Conservation (phyloP, 306 rosid species). For the Vicia faba region DNA sequence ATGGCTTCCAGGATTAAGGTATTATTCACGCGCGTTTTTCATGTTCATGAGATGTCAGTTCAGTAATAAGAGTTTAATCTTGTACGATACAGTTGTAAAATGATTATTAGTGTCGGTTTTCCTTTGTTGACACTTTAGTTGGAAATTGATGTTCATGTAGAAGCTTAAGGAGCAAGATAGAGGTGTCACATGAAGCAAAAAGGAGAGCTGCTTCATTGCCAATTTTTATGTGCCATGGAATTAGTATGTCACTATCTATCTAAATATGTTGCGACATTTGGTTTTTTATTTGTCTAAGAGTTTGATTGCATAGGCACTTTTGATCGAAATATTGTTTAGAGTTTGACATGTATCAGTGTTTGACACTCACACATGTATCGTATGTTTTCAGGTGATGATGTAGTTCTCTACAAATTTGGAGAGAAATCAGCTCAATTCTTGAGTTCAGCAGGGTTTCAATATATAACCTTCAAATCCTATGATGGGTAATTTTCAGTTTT, state of each 20-base stretch:
- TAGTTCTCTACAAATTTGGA: constrained; percentile 63
- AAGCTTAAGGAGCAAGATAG: constrained; percentile 72
- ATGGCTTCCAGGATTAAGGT: constrained; percentile 95
- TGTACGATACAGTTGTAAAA: too few relatives aligned
- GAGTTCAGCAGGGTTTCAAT: constrained; percentile 78
- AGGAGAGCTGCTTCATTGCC: constrained; percentile 83
- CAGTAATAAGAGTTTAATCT: not conserved
- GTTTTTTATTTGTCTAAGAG: not conserved
- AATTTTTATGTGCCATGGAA: constrained; percentile 74
- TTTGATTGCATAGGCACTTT: not conserved
- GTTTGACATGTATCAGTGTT: too few relatives aligned
- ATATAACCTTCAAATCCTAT: constrained; percentile 63
- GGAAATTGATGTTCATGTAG: constrained; percentile 43
- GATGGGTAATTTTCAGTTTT: constrained; percentile 63
- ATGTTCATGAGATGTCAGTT: not conserved
- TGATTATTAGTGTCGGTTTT: too few relatives aligned
- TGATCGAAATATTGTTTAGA: too few relatives aligned
- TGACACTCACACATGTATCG: too few relatives aligned
- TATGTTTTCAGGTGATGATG: constrained; percentile 59
- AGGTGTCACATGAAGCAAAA: constrained; percentile 66
- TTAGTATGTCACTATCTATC: constrained; percentile 44
- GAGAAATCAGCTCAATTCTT: constrained; percentile 73
- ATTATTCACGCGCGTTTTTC: not conserved
- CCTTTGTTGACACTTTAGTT: not conserved
- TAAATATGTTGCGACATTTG: not conserved